These are phyloP conservation scores for Colletotrichum eremochloae DNA, from an alignment of 2,329 filamentous ascomycete genomes.

Conservation along the genomic window DNA sequence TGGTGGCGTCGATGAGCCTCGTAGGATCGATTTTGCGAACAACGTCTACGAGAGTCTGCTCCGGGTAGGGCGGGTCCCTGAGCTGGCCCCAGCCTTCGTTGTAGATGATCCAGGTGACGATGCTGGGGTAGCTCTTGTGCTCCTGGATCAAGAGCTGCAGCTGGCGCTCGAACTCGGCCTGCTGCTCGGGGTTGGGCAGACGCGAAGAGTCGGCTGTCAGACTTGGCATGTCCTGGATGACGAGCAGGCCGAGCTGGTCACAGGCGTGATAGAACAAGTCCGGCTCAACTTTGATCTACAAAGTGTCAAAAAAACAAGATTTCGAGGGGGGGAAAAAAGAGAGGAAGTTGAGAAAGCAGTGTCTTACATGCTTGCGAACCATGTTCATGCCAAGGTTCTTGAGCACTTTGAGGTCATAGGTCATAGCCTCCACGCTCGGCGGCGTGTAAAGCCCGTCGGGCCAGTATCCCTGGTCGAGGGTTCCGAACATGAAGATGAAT, in stretches of 20 bases:
- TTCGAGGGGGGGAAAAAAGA: too few species aligned
- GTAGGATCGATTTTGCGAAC: constrained; percentile 72
- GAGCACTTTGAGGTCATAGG: constrained; percentile 73
- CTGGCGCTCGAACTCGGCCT: constrained; percentile 75
- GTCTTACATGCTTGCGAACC: constrained; percentile 75
- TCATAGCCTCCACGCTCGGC: constrained; percentile 76
- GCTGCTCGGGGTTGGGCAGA: constrained; percentile 61
- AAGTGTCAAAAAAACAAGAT: constrained; percentile 37
- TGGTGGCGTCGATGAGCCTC: constrained; percentile 72
- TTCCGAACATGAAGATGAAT: constrained; percentile 76
- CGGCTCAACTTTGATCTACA: constrained; percentile 74
- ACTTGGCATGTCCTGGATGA: constrained; percentile 81
- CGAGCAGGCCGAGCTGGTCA: constrained; percentile 73
- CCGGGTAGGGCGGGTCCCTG: constrained; percentile 62
- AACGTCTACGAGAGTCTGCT: constrained; percentile 67
- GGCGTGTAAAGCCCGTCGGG: constrained; percentile 77
- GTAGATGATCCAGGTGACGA: constrained; percentile 77
- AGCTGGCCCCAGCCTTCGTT: constrained; percentile 81
- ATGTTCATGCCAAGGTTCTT: constrained; percentile 79
- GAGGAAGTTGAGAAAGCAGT: too few species aligned
- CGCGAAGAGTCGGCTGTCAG: constrained; percentile 55
- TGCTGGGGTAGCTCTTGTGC: constrained; percentile 74
- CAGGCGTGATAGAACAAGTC: constrained; percentile 77
- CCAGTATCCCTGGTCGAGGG: constrained; percentile 80
- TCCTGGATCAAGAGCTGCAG: constrained; percentile 72